Evolutionary conservation across 2,329 filamentous ascomycete genomes (phyloP).

Genomic region (Tolypocladium pustulatum): DNA sequence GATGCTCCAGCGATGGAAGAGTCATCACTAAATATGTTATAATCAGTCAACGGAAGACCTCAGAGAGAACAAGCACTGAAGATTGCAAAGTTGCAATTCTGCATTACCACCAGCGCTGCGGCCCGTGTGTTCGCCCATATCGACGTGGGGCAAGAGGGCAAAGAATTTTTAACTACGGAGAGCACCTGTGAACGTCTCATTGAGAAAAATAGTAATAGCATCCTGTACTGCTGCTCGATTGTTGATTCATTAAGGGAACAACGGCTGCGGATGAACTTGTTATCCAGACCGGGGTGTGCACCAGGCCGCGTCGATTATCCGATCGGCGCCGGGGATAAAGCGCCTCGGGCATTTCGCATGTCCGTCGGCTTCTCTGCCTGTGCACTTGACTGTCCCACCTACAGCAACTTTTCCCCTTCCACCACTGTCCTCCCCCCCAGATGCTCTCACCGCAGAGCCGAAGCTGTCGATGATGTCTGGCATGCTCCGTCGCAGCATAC

Average conservation of each 20-base stretch:
- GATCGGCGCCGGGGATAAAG: neutral
- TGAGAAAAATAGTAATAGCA: neutral
- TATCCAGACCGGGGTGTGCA: neutral
- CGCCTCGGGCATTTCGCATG: neutral
- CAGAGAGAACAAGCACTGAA: too few relatives aligned
- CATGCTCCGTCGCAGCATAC: constrained; percentile 19
- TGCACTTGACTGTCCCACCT: neutral
- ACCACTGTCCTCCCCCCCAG: neutral
- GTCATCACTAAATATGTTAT: neutral
- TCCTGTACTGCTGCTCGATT: too few relatives aligned
- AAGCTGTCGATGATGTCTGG: constrained; percentile 8
- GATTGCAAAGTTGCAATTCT: too few relatives aligned
- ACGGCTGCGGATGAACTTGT: neutral
- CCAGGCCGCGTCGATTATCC: neutral
- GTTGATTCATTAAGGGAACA: too few relatives aligned
- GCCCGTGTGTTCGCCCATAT: too few relatives aligned
- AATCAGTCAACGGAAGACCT: neutral
- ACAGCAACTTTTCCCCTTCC: neutral
- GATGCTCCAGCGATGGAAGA: neutral
- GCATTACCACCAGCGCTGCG: too few relatives aligned
- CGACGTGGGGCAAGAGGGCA: too few relatives aligned
- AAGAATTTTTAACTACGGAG: too few relatives aligned
- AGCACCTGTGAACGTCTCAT: neutral
- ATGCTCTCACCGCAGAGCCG: constrained; percentile 4
- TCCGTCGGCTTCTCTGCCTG: neutral